Evolutionary conservation across 2,329 filamentous ascomycete species (phyloP).

Genomic region (Colletotrichum sublineola): DNA sequence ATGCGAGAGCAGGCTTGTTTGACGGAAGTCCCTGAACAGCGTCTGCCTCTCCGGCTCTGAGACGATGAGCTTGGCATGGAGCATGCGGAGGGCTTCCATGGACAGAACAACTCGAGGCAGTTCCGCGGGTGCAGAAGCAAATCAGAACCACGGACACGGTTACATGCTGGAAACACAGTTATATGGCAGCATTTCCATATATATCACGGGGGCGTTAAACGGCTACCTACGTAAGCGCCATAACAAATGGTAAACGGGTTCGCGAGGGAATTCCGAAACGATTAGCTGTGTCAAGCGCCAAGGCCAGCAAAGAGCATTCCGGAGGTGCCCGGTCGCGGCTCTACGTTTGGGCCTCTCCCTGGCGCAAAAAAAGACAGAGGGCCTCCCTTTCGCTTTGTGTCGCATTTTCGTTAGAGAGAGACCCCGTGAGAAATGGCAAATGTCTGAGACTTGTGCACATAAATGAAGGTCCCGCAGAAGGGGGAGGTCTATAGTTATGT

Average conservation of each 20-base stretch:
- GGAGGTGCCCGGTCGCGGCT: slow-evolving; percentile 4
- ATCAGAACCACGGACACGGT: not conserved
- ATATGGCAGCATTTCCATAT: slow-evolving; percentile 11
- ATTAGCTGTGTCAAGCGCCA: slow-evolving; percentile 38
- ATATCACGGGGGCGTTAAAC: slow-evolving; percentile 11
- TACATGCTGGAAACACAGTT: not conserved
- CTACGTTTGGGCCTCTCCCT: slow-evolving; percentile 24
- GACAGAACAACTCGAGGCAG: not conserved
- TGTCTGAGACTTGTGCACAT: not conserved
- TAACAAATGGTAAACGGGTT: not conserved
- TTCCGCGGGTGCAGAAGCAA: not conserved
- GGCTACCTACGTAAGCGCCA: not conserved
- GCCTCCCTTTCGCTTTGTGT: not conserved
- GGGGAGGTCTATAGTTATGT: not conserved
- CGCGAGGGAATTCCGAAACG: slow-evolving; percentile 34
- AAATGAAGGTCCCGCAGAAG: not conserved
- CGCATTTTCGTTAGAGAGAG: not conserved
- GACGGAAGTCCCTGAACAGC: not conserved
- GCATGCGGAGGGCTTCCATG: slow-evolving; percentile 2
- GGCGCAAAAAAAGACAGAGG: not conserved
- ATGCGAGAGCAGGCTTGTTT: slow-evolving; percentile 17
- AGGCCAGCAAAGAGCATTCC: slow-evolving; percentile 20
- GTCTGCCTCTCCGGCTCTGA: not conserved
- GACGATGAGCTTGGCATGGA: not conserved
- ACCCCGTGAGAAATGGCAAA: not conserved